Evolutionary conservation across 495 filamentous ascomycete genomes (phyloP), one percentile per base, ranked within the genome.

Genomic region (Penicillium taxi): DNA sequence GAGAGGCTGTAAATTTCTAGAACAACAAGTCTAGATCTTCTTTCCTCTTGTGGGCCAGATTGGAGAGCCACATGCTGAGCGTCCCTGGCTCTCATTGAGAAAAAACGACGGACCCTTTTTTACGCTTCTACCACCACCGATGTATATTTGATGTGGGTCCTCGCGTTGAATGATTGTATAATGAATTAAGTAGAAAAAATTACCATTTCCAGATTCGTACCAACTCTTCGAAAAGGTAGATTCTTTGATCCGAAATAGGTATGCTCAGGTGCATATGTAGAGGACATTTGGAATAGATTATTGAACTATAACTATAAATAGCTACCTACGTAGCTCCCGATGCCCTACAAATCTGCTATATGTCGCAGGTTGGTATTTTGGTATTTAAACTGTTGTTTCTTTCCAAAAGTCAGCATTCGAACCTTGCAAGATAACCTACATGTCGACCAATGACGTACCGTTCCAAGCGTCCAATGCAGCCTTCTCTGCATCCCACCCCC

Each of bases 401-500:
- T n/a, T n/a, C n/a, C n/a, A n/a, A n/a, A n/a, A n/a, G n/a, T n/a
- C n/a, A n/a, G n/a, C n/a, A n/a, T n/a, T n/a, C n/a, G n/a, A n/a
- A n/a, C n/a, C n/a, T n/a, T n/a, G n/a, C n/a, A n/a, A n/a, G n/a
- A n/a, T n/a, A n/a, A n/a, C n/a, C n/a, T n/a, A n/a, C n/a, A n/a
- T n/a, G n/a, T n/a, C n/a, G n/a, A n/a, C n/a, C n/a, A n/a, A n/a
- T n/a, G n/a, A 49, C 62, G 39, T 52, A 66, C 62, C 50, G 26
- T 52, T 52, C 66, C 66, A 72, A 17, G 52, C 53, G 17, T 58
- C 52, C 35, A 69, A 48, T 6, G 65, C 65, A 14, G 56, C 64
- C 35, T 60, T 56, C 29, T 67, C 65, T 8, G 61, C 65, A 50
- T 72, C 66, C 53, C 68, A 72, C 1, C 63, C 69, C 56, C 70